Conservation (phyloP, 2,329 filamentous ascomycete species). For the Magnaporthales sp. region DNA sequence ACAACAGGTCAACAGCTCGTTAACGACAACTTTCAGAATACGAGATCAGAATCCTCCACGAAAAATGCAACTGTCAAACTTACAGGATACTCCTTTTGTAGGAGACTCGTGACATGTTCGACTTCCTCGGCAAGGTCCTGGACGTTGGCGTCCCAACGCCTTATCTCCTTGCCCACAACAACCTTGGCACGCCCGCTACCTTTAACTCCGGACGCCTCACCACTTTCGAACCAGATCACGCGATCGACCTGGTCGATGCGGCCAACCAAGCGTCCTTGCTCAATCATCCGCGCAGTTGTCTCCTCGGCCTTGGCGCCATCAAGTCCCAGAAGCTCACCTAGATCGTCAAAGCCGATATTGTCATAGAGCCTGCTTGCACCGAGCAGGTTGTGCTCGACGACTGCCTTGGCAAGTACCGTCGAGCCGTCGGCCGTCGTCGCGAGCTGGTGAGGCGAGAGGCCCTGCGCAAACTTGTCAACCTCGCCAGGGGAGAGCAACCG, state of each 20-base stretch:
- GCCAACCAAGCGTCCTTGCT: slow-evolving; percentile 80
- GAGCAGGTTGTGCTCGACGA: slow-evolving; percentile 92
- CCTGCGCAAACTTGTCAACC: slow-evolving; percentile 75
- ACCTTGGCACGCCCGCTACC: slow-evolving; percentile 58
- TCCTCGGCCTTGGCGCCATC: slow-evolving; percentile 76
- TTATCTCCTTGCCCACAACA: slow-evolving; percentile 60
- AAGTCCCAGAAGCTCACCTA: slow-evolving; percentile 71
- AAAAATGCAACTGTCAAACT: slow-evolving; percentile 10
- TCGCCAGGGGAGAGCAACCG: slow-evolving; percentile 73
- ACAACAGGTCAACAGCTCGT: not conserved
- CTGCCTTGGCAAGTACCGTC: slow-evolving; percentile 85
- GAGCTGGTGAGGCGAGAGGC: slow-evolving; percentile 78
- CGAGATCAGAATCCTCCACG: too few relatives aligned
- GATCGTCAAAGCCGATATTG: slow-evolving; percentile 67
- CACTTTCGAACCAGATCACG: slow-evolving; percentile 76
- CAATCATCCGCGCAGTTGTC: slow-evolving; percentile 91
- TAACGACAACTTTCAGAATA: not conserved
- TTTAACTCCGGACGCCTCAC: slow-evolving; percentile 60
- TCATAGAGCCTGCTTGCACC: slow-evolving; percentile 72
- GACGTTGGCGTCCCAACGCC: slow-evolving; percentile 84
- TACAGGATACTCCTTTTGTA: slow-evolving; percentile 73
- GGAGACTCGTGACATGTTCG: slow-evolving; percentile 72
- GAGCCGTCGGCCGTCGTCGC: slow-evolving; percentile 83
- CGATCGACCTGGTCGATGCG: slow-evolving; percentile 91
- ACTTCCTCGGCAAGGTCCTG: slow-evolving; percentile 72